Percentiles rank a stretch among this genome's conserved stretches.
phyloP scores from a whole-genome alignment of 805 yeast genomes.

The Kazachstania africana region DNA sequence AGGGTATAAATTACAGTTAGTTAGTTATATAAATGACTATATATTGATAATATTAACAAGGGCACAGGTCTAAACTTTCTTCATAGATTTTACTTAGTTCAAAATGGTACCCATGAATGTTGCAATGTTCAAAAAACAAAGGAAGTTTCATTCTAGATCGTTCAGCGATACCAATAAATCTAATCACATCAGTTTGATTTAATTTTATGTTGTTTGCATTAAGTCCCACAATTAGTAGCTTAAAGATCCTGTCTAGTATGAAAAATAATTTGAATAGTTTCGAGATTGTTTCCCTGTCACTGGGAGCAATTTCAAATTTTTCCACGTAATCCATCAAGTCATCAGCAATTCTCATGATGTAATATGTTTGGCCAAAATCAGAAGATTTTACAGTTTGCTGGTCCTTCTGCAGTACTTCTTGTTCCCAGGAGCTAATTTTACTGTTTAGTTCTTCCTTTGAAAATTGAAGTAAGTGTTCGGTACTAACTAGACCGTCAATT shows the following conservation, averaged over 20 bases:
- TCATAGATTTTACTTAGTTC: slow-evolving; percentile 36
- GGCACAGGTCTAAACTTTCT: slow-evolving; percentile 28
- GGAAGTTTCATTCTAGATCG: slow-evolving; percentile 36
- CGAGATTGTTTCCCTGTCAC: slow-evolving; percentile 19
- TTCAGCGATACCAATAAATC: slow-evolving; percentile 42
- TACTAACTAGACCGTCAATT: slow-evolving; percentile 28
- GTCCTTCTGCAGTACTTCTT: not conserved
- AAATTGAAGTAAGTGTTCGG: slow-evolving; percentile 13
- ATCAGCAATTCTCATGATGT: slow-evolving; percentile 51
- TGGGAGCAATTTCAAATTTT: slow-evolving; percentile 26
- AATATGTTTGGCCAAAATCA: slow-evolving; percentile 50
- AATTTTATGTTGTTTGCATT: slow-evolving; percentile 27
- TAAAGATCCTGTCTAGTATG: slow-evolving; percentile 32
- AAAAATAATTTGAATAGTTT: slow-evolving; percentile 29
- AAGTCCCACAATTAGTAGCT: slow-evolving; percentile 27
- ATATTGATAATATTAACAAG: slow-evolving; percentile 3
- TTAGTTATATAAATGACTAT: not conserved
- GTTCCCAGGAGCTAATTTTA: not conserved
- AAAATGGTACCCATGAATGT: slow-evolving; percentile 32
- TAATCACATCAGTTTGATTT: slow-evolving; percentile 38
- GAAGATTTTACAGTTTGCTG: not conserved
- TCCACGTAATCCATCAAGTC: slow-evolving; percentile 52
- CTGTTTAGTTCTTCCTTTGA: too few species aligned
- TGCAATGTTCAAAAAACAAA: slow-evolving; percentile 23
- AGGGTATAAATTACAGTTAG: too few species aligned